phyloP scores from a whole-genome alignment of 176 grass and related monocot species.

The Panicum miliaceum region DNA sequence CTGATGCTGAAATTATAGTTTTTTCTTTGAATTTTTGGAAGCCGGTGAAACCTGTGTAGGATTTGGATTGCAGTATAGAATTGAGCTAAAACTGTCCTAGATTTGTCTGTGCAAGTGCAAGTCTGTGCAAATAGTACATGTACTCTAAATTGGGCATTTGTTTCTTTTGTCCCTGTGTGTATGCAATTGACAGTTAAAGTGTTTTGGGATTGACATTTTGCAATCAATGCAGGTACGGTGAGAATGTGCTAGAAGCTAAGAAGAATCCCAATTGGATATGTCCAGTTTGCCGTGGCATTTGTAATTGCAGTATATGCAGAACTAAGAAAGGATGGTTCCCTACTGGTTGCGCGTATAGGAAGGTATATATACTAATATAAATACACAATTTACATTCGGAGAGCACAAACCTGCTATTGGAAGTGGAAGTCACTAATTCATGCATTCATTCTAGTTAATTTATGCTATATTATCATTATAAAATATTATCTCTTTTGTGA shows the following conservation, averaged over 20 bases:
- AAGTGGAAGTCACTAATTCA: background rate
- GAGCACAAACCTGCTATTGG: background rate
- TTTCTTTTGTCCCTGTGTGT: background rate
- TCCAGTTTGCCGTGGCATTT: conserved; percentile 84
- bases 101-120: background rate
- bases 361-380: conserved; percentile 48
- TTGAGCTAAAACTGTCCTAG: background rate
- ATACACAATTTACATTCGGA: background rate
- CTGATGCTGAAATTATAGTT: background rate
- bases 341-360: conserved; percentile 68
- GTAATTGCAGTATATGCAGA: conserved; percentile 94
- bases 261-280: conserved; percentile 82
- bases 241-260: conserved; percentile 88
- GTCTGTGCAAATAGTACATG: background rate
- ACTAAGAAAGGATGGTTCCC: conserved; percentile 92
- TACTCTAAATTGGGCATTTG: background rate
- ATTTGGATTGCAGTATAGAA: background rate
- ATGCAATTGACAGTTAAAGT: background rate
- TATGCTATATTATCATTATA: background rate
- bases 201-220: conserved; percentile 6
- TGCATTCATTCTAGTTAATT: conserved; percentile 7
- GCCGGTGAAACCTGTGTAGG: background rate
- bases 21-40: background rate
- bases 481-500: background rate
- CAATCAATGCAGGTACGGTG: conserved; percentile 75